These are phyloP conservation scores for Globisporangium lucens DNA, from an alignment of 352 stramenopile species.

Conservation along the genomic window DNA sequence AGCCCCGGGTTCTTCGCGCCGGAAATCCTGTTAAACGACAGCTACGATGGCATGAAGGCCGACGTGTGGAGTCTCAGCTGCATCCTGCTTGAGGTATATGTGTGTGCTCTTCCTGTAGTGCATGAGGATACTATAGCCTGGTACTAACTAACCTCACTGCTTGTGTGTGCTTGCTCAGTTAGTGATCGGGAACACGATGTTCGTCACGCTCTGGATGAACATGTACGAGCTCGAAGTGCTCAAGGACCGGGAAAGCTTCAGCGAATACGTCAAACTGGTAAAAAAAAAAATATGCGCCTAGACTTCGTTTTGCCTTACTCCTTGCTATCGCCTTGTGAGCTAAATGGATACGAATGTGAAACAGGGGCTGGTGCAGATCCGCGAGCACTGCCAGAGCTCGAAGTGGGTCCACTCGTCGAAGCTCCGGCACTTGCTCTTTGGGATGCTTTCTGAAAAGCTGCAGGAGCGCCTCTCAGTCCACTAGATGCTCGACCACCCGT, in stretches of 20 bases:
- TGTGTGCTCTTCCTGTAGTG: neutral
- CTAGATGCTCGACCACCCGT: conserved; percentile 47
- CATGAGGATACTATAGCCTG: neutral
- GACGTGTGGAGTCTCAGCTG: conserved; percentile 87
- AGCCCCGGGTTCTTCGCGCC: conserved; percentile 85
- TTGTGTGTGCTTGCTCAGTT: conserved; percentile 31
- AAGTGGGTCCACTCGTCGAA: conserved; percentile 48
- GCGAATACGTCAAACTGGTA: conserved; percentile 28
- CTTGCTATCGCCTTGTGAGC: neutral
- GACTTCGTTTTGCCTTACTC: neutral
- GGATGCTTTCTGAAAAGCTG: conserved; percentile 38
- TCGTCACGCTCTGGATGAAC: conserved; percentile 84
- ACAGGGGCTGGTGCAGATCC: conserved; percentile 30
- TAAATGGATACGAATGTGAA: neutral
- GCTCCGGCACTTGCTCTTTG: conserved; percentile 41
- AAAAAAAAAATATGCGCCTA: too few relatives aligned
- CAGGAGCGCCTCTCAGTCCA: conserved; percentile 38
- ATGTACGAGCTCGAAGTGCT: conserved; percentile 79
- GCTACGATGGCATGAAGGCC: conserved; percentile 70
- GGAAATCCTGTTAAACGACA: conserved; percentile 63
- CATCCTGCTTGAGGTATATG: conserved; percentile 71
- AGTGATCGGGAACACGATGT: conserved; percentile 68
- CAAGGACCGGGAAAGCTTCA: conserved; percentile 56
- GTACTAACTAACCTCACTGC: neutral
- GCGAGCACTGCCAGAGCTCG: conserved; percentile 30